Percentiles rank a stretch among this genome's conserved stretches.
phyloP scores from a whole-genome alignment of 2,329 filamentous ascomycete species.

The Diaporthe sp. region DNA sequence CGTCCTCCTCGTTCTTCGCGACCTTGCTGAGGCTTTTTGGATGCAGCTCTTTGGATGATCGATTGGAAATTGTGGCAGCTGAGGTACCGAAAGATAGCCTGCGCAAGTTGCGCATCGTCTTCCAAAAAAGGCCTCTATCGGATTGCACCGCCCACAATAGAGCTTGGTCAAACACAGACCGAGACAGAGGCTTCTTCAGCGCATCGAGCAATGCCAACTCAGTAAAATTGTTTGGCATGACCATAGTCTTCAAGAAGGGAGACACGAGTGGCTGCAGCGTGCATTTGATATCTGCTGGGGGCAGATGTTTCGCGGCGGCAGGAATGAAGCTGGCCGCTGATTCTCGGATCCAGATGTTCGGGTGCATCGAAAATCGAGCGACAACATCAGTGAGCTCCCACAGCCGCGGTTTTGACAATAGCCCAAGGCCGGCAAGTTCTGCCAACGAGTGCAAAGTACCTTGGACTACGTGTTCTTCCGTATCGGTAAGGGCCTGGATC shows the following conservation, averaged over 20 bases:
- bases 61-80: conserved; percentile 66
- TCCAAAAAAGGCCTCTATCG: conserved; percentile 91
- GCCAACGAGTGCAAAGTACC: conserved; percentile 90
- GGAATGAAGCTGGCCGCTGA: conserved; percentile 88
- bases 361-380: conserved; percentile 90
- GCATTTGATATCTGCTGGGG: conserved; percentile 84
- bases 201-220: conserved; percentile 84
- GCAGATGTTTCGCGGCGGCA: conserved; percentile 80
- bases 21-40: conserved; percentile 73
- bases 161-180: conserved; percentile 87
- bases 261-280: conserved; percentile 85
- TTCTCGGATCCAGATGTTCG: conserved; percentile 95
- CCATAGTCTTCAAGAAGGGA: conserved; percentile 83
- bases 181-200: conserved; percentile 84
- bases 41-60: conserved; percentile 70
- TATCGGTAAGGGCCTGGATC: conserved; percentile 93
- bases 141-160: conserved; percentile 87
- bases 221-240: conserved; percentile 72
- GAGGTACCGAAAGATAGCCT: conserved; percentile 75
- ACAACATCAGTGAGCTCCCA: conserved; percentile 92
- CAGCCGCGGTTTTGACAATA: conserved; percentile 85
- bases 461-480: conserved; percentile 94
- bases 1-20: conserved; percentile 89
- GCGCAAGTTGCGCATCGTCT: conserved; percentile 77
- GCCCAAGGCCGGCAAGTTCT: conserved; percentile 87